Conservation (phyloP, 1,284 basidiomycete genomes). For the Phylloporus sp. region DNA sequence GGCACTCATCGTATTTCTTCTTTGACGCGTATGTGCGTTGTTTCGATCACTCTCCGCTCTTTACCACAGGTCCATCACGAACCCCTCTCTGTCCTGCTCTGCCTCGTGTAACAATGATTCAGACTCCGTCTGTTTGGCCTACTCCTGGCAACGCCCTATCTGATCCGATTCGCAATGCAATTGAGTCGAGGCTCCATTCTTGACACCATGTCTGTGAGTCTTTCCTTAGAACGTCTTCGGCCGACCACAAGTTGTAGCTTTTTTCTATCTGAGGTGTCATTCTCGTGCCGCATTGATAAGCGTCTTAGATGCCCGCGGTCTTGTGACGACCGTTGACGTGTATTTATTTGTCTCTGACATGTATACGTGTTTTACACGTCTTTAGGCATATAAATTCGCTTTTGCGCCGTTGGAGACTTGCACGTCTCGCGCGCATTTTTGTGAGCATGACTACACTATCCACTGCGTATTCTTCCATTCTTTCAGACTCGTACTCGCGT, state of each 20-base stretch:
- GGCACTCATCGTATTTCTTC: not conserved
- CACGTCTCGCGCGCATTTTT: slow-evolving; percentile 9
- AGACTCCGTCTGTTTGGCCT: slow-evolving; percentile 23
- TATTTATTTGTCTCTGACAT: slow-evolving; percentile 8
- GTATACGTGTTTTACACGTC: slow-evolving; percentile 37
- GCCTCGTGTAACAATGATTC: slow-evolving; percentile 13
- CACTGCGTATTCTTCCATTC: slow-evolving; percentile 18
- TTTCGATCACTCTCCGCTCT: not conserved
- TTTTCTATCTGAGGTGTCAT: not conserved
- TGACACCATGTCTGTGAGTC: not conserved
- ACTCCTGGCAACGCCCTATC: slow-evolving; percentile 1
- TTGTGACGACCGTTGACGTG: slow-evolving; percentile 4
- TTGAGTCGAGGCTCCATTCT: not conserved
- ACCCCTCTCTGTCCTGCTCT: not conserved
- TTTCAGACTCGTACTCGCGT: slow-evolving; percentile 32
- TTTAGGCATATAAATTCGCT: slow-evolving; percentile 30
- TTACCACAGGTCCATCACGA: not conserved
- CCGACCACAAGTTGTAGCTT: not conserved
- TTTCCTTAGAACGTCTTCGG: not conserved
- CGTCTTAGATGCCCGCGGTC: slow-evolving; percentile 4
- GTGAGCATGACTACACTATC: slow-evolving; percentile 29
- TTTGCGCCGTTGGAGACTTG: slow-evolving; percentile 11
- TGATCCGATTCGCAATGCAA: slow-evolving; percentile 12
- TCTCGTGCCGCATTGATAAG: not conserved
- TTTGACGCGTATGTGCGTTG: no score